Evolutionary conservation across 768 basidiomycete genomes (phyloP), one percentile per base, ranked within the genome.

Genomic region (Gelatoporia subvermispora): DNA sequence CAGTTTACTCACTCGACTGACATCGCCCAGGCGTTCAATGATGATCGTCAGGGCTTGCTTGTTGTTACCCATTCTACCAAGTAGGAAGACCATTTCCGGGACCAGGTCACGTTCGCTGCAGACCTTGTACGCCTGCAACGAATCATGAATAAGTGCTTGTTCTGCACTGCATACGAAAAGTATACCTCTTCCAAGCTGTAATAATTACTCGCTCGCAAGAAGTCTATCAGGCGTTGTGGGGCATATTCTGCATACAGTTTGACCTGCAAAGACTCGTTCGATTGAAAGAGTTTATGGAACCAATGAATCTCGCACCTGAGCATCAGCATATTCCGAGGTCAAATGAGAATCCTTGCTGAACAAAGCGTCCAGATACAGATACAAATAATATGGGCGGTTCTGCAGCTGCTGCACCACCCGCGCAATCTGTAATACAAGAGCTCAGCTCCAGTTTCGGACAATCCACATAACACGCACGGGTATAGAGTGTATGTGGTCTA

Each of bases 61-160:
- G 67, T 96, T 96, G 67, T 97, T 91, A 8, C 96, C 96, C 94
- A 98, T 97, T 23, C 91, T 81, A 0, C 95, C 96, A 1, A 98
- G 81, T 0, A 98, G 75, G 70, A 95, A 99, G 16, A 99, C 95
- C 92, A 96, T 95, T 69, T 98, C 96, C 0, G 82, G 82, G 0
- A 99, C 93, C 23, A 93, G 74, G 61, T 94, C 93, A 18, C 84
- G 81, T 44, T 83, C 81, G 59, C 84, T 82, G 64, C 93, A 97
- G 20, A 92, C 82, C 41, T 76, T 72, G 63, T 93, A 97, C 15
- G 94, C 94, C 88, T 93, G 51, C 5, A 48, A 38, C 18, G 16
- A 16, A 34, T 39, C 35, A 38, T 41, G 24, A 49, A 15, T 9
- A 25, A 3, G 17, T 31, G 28, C 13, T 13, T 2, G 15, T 20